phyloP scores from a whole-genome alignment of 331 rosid genomes.

The Malus hybrid region DNA sequence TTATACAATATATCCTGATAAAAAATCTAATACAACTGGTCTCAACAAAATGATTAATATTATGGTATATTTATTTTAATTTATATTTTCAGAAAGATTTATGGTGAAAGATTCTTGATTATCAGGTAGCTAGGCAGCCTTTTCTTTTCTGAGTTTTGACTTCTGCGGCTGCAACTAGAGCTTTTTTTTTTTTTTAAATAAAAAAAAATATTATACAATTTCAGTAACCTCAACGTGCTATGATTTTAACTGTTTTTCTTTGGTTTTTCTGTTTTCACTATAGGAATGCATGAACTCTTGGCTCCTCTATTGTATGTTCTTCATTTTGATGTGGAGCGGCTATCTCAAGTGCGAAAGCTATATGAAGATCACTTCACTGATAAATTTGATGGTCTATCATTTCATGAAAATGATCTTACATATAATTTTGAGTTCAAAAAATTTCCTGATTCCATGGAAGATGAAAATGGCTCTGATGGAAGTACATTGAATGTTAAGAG shows the following conservation, averaged over 20 bases:
- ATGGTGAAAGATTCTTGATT: neutral
- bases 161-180: neutral
- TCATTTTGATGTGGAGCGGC: constrained; percentile 73
- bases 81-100: neutral
- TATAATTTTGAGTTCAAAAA: constrained; percentile 76
- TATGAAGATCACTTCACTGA: constrained; percentile 87
- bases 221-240: neutral
- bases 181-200: neutral
- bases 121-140: neutral
- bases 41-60: neutral
- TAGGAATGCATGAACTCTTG: constrained; percentile 98
- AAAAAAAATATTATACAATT: neutral
- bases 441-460: constrained; percentile 48
- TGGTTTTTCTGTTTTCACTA: constrained; percentile 2
- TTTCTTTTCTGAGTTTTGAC: neutral
- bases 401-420: constrained; percentile 59
- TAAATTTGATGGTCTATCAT: constrained; percentile 75
- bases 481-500: constrained; percentile 38
- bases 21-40: neutral
- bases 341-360: constrained; percentile 64
- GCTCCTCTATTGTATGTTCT: constrained; percentile 89
- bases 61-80: too few relatives aligned
- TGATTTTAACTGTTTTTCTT: neutral
- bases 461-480: constrained; percentile 37
- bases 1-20: neutral